A percentile compares a stretch with the other conserved stretches of the same genome.
Evolutionary conservation across 192 early-diverging fungal species (phyloP).

Genomic region (Chytriomyces sp.): DNA sequence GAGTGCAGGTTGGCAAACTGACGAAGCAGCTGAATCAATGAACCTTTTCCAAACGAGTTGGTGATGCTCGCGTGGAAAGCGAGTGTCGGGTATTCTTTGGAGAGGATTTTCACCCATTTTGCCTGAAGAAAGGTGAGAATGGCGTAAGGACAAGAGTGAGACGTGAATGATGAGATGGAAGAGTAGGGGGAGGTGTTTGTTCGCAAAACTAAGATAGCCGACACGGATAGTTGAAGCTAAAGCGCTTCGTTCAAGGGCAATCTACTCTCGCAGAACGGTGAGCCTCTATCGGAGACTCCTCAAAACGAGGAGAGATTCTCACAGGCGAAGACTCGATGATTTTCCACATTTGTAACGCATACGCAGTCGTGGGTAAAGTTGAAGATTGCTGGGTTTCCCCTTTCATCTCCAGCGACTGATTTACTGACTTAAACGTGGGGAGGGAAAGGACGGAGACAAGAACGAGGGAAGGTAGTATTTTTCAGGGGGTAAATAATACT

Average conservation of each 20-base stretch:
- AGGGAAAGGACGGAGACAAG: slow-evolving; percentile 9
- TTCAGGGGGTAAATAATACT: slow-evolving; percentile 28
- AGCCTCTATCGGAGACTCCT: slow-evolving; percentile 40
- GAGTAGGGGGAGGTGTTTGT: slow-evolving; percentile 41
- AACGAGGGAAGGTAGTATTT: neutral
- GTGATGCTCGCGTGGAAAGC: slow-evolving; percentile 99
- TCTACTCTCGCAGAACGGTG: slow-evolving; percentile 49
- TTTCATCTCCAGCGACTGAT: slow-evolving; percentile 24
- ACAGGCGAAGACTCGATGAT: slow-evolving; percentile 45
- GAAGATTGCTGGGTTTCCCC: neutral
- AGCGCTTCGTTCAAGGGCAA: slow-evolving; percentile 6
- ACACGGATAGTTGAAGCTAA: slow-evolving; percentile 22
- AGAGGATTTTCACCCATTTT: slow-evolving; percentile 92
- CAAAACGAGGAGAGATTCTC: slow-evolving; percentile 56
- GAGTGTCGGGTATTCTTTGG: slow-evolving; percentile 90
- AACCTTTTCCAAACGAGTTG: slow-evolving; percentile 99
- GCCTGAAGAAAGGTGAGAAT: slow-evolving; percentile 53
- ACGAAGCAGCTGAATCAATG: slow-evolving; percentile 94
- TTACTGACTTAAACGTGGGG: slow-evolving; percentile 64
- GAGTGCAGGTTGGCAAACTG: slow-evolving; percentile 94
- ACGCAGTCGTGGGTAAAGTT: slow-evolving; percentile 15
- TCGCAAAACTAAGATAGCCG: slow-evolving; percentile 50
- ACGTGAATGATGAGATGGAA: slow-evolving; percentile 4
- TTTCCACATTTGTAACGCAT: slow-evolving; percentile 66
- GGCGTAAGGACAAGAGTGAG: neutral